Evolutionary conservation across 1,284 basidiomycete species (phyloP).

Genomic region (Ceratobasidium sp.): DNA sequence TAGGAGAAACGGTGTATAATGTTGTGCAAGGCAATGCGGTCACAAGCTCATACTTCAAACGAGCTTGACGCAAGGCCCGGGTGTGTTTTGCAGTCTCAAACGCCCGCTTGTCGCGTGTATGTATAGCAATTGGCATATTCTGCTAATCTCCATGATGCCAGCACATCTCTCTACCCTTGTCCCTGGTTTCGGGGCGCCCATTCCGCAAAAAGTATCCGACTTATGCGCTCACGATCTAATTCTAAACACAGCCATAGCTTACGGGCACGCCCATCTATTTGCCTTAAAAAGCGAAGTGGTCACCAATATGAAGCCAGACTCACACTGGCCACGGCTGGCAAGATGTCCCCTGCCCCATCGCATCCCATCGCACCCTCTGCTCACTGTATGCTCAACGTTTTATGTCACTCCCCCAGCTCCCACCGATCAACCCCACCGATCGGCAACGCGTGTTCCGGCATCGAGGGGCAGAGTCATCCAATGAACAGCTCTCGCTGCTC

Average conservation of each 20-base stretch:
- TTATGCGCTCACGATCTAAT: no score
- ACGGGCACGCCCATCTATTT: neutral
- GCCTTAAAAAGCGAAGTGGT: neutral
- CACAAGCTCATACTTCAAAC: constrained; percentile 76
- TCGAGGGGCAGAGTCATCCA: constrained; percentile 32
- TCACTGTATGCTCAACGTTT: constrained; percentile 28
- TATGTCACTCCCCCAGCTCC: constrained; percentile 38
- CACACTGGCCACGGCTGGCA: neutral
- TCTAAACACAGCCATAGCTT: no score
- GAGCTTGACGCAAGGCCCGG: constrained; percentile 36
- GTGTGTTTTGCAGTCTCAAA: no score
- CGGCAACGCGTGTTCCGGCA: constrained; percentile 35
- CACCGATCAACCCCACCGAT: constrained; percentile 35
- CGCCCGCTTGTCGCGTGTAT: no score
- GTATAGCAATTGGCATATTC: no score
- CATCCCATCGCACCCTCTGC: neutral
- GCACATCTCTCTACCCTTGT: no score
- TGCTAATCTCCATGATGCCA: no score
- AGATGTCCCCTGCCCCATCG: constrained; percentile 13
- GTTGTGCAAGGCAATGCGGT: constrained; percentile 81
- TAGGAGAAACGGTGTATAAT: constrained; percentile 91
- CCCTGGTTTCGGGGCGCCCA: no score
- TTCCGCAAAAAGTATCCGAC: no score
- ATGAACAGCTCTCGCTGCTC: constrained; percentile 39
- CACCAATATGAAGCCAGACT: neutral